These are phyloP conservation scores for Ehretia macrophylla DNA, from an alignment of 257 asterid genomes.

Conservation along the genomic window DNA sequence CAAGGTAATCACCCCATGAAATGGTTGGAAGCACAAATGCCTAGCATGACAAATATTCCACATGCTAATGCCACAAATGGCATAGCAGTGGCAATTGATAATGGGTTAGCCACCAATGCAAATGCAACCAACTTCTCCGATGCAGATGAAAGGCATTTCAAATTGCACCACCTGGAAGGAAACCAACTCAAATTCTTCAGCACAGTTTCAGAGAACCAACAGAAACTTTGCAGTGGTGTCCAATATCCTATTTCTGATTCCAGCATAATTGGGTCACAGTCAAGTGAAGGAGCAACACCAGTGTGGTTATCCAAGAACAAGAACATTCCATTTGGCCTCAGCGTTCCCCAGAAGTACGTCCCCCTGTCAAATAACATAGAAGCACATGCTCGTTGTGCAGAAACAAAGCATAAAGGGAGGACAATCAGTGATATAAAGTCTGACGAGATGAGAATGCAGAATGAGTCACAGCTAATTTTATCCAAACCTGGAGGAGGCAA, in stretches of 20 bases:
- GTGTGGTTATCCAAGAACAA: slow-evolving; percentile 11
- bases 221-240: slow-evolving; percentile 22
- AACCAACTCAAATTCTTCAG: slow-evolving; percentile 31
- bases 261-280: slow-evolving; percentile 20
- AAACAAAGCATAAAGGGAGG: slow-evolving; percentile 26
- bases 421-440: slow-evolving; percentile 35
- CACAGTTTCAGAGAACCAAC: slow-evolving; percentile 34
- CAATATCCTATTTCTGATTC: slow-evolving; percentile 33
- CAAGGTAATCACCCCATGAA: slow-evolving; percentile 16
- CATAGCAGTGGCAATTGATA: slow-evolving; percentile 15
- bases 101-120: slow-evolving; percentile 22
- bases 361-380: slow-evolving; percentile 21
- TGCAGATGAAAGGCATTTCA: slow-evolving; percentile 7
- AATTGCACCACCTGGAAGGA: slow-evolving; percentile 9
- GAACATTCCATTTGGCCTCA: slow-evolving; percentile 20
- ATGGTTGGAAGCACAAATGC: slow-evolving; percentile 8
- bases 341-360: slow-evolving; percentile 23
- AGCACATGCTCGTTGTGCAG: slow-evolving; percentile 8
- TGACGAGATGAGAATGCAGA: slow-evolving; percentile 20
- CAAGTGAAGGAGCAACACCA: slow-evolving; percentile 17
- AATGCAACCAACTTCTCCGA: slow-evolving; percentile 14
- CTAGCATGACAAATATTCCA: slow-evolving; percentile 24
- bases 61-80: slow-evolving; percentile 23
- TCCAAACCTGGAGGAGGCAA: slow-evolving; percentile 19
- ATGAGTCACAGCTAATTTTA: slow-evolving; percentile 2